Evolutionary conservation across 257 asterid genomes (phyloP).

Genomic region (Forsythia viridissima): DNA sequence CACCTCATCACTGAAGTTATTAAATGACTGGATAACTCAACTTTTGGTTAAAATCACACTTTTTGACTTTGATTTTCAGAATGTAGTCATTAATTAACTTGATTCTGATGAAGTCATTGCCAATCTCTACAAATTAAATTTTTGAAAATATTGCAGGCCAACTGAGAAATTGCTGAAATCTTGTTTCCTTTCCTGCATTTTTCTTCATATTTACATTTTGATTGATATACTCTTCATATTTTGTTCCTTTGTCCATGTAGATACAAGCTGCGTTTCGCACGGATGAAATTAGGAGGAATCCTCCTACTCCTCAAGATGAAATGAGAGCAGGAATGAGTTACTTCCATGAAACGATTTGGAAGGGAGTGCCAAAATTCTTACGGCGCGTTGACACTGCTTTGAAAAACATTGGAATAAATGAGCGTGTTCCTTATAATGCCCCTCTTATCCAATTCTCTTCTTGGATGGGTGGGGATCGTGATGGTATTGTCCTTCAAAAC

Average conservation of each 20-base stretch:
- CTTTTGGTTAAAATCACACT: background rate
- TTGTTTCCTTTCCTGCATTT: background rate
- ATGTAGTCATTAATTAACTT: background rate
- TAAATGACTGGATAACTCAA: background rate
- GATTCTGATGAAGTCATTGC: background rate
- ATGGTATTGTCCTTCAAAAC: conserved; percentile 48
- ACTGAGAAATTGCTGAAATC: background rate
- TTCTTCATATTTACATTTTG: background rate
- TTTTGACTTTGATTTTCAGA: background rate
- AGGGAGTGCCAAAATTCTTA: conserved; percentile 87
- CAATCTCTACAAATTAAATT: background rate
- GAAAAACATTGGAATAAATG: conserved; percentile 90
- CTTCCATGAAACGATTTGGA: conserved; percentile 96
- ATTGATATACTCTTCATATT: background rate
- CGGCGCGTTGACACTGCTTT: conserved; percentile 94
- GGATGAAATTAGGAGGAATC: conserved; percentile 91
- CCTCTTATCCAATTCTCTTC: conserved; percentile 93
- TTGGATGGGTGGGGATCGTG: conserved; percentile 99
- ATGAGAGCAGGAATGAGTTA: conserved; percentile 99
- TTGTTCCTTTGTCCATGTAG: conserved; percentile 35
- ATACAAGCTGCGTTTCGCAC: conserved; percentile 98
- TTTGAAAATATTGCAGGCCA: background rate
- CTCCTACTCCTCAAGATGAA: conserved; percentile 98
- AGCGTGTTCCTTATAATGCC: conserved; percentile 91
- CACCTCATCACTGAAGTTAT: background rate